Evolutionary conservation across 306 rosid genomes (phyloP), one percentile per base, ranked within the genome.

Genomic region (Vigna reflexopilosa): DNA sequence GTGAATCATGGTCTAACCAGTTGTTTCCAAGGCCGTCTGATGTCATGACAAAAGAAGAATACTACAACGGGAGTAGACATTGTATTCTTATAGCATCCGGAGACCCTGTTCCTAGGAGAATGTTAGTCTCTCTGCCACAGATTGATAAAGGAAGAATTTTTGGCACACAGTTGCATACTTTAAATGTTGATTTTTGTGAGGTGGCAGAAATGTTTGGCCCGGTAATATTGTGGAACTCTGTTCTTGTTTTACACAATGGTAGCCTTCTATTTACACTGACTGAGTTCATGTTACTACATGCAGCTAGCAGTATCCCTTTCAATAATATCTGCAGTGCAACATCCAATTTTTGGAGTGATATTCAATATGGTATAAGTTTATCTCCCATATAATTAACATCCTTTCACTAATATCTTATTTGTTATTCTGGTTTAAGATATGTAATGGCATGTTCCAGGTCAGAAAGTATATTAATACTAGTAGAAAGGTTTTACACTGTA

Each of bases 281-380:
- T 62, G 17, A 34, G 64, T 16, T 55, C 30, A 20, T 78, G 36
- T 73, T 67, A n/a, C 15, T 67, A 28, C 28, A 38, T 4, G 59
- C 79, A 83, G 87, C 69, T 68, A 45, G 66, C 10, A 0, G 28
- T 36, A 7, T 68, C 87, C 2, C 49, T 83, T 2, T 83, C 87
- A 0, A 47, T 83, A 44, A 75, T 83, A 16, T 42, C 71, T 12
- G 81, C 84, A 0, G n/a, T 9, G 4, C 30, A 66, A 45, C 78
- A 52, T 83, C 59, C 87, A 28, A 34, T 42, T 32, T 79, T 69
- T 16, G 49, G 51, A 68, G 57, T 13, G 8, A 62, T 74, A 11
- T 79, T 83, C 55, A 59, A 61, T 24, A 0, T 56, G 87, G 87
- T 83, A 79, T 68, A 16, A 26, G 0, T 36, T 77, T 16, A 24